Conservation (phyloP, 352 stramenopile genomes). For the Phytophthora agathidicida region DNA sequence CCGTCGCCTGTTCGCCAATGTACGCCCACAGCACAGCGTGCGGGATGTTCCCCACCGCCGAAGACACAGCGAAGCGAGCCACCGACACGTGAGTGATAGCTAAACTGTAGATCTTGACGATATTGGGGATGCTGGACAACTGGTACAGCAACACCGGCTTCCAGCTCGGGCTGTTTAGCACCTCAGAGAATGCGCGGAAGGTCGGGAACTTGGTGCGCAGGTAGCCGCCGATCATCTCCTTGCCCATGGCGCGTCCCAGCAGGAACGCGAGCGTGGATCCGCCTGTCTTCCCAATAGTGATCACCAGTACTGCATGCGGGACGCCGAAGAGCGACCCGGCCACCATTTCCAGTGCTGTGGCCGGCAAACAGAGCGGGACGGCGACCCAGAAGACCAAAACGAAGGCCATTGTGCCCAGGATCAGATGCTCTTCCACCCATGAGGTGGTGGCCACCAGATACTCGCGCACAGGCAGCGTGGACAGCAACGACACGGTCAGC, state of each 20-base stretch:
- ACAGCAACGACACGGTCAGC: constrained; percentile 29
- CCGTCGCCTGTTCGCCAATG: constrained; percentile 70
- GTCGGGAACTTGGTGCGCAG: constrained; percentile 63
- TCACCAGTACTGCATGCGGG: constrained; percentile 52
- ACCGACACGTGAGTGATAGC: constrained; percentile 73
- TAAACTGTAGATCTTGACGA: constrained; percentile 83
- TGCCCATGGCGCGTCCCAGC: constrained; percentile 58
- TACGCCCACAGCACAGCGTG: constrained; percentile 78
- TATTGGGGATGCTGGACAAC: constrained; percentile 78
- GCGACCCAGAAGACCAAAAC: constrained; percentile 66
- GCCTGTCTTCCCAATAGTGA: constrained; percentile 68
- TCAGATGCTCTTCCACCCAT: constrained; percentile 59
- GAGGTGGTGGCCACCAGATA: constrained; percentile 44
- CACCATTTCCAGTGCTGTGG: constrained; percentile 69
- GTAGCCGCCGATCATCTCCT: constrained; percentile 65
- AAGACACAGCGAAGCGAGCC: constrained; percentile 62
- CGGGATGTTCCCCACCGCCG: constrained; percentile 54
- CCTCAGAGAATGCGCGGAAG: constrained; percentile 70
- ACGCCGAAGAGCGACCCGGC: constrained; percentile 75
- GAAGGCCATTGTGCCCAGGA: constrained; percentile 56
- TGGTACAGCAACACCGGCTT: constrained; percentile 83
- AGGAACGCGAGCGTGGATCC: constrained; percentile 76
- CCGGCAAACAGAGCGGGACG: constrained; percentile 72
- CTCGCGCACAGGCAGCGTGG: constrained; percentile 51
- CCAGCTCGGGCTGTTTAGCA: constrained; percentile 70